These are phyloP conservation scores for Haplosporangium gracile DNA, from an alignment of 192 early-diverging fungal genomes.

Conservation along the genomic window DNA sequence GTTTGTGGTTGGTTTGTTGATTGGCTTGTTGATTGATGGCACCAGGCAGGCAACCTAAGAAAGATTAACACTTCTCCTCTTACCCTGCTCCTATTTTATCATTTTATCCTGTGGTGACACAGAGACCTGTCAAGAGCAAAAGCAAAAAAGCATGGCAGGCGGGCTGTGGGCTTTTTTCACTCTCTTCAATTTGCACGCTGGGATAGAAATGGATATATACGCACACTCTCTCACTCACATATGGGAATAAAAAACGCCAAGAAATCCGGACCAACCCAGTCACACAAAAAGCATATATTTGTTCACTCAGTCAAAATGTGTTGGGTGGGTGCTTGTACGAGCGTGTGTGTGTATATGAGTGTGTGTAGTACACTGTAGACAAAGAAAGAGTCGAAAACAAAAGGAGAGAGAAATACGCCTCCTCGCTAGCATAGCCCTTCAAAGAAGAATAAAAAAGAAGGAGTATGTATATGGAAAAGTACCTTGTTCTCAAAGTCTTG, in stretches of 20 bases:
- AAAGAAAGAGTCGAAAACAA: neutral
- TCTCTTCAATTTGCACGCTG: neutral
- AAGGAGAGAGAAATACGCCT: neutral
- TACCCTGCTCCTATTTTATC: neutral
- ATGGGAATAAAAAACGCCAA: constrained; percentile 1
- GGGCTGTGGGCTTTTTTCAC: neutral
- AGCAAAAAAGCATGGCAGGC: neutral
- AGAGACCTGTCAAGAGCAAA: neutral
- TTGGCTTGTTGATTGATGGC: neutral
- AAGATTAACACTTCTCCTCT: neutral
- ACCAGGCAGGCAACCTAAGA: neutral
- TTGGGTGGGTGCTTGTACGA: neutral
- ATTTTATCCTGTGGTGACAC: neutral
- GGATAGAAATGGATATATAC: neutral
- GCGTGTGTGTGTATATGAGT: too few relatives aligned
- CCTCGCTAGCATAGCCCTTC: neutral
- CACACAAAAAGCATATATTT: neutral
- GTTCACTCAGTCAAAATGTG: neutral
- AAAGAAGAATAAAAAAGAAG: too few relatives aligned
- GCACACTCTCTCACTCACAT: neutral
- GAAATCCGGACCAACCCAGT: neutral
- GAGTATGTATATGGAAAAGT: neutral
- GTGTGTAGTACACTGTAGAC: neutral
- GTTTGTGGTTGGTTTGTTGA: neutral
- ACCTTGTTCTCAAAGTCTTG: constrained; percentile 48